phyloP scores from a whole-genome alignment of 2,329 filamentous ascomycete genomes.

The Beauveria bassiana region DNA sequence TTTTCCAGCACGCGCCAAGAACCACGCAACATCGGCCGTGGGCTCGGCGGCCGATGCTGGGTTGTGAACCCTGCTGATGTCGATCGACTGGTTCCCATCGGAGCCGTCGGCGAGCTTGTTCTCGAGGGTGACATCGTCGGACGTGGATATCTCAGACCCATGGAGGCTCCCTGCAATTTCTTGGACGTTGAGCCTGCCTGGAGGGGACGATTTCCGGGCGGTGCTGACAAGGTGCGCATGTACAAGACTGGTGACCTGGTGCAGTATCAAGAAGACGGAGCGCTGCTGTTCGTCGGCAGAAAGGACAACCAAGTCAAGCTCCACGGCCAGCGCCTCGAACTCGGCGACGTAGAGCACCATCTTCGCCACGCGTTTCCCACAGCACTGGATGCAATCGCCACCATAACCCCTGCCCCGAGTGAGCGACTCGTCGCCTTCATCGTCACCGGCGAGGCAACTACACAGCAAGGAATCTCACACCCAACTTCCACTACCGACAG shows the following conservation, averaged over 20 bases:
- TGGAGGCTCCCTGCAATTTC: slow-evolving; percentile 17
- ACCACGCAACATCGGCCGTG: slow-evolving; percentile 4
- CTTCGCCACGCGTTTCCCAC: neutral
- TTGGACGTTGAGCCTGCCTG: neutral
- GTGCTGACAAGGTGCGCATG: slow-evolving; percentile 7
- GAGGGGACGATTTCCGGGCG: neutral
- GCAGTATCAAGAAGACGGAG: slow-evolving; percentile 25
- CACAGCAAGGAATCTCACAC: neutral
- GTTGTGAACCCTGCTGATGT: neutral
- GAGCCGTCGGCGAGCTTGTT: slow-evolving; percentile 14
- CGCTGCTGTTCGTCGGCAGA: slow-evolving; percentile 35
- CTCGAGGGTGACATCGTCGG: slow-evolving; percentile 14
- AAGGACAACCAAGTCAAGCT: slow-evolving; percentile 50
- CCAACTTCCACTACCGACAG: neutral
- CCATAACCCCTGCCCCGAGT: neutral
- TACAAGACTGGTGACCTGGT: slow-evolving; percentile 18
- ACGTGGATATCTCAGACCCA: slow-evolving; percentile 11
- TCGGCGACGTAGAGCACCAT: slow-evolving; percentile 20
- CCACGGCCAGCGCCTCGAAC: slow-evolving; percentile 45
- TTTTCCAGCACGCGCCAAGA: neutral
- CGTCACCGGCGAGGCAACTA: no score
- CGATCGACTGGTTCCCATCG: slow-evolving; percentile 11
- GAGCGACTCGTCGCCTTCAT: neutral
- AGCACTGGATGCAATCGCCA: neutral
- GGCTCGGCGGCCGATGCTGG: neutral